Conservation (phyloP, 164 flowering plant genomes). For the Nymphaea colorata region DNA sequence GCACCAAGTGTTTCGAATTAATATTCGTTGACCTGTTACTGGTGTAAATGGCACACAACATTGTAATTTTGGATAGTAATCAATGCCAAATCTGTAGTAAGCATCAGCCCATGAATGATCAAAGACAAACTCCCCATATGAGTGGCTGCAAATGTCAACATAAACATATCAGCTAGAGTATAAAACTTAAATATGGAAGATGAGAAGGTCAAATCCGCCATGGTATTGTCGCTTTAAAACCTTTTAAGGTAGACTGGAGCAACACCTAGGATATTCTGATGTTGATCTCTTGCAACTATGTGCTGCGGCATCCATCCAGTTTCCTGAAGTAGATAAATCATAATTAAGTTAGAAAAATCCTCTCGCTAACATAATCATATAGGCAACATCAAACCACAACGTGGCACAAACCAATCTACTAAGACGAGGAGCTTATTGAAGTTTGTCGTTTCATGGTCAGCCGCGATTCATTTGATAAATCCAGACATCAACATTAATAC, state of each 20-base stretch:
- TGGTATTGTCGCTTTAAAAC: conserved; percentile 26
- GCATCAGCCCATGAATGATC: conserved; percentile 97
- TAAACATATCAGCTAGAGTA: conserved; percentile 7
- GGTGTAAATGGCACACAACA: conserved; percentile 96
- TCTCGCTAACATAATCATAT: background rate
- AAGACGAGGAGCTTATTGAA: too few species aligned
- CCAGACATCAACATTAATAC: background rate
- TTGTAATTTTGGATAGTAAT: conserved; percentile 87
- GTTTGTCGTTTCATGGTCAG: background rate
- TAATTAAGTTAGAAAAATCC: background rate
- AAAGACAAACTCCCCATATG: conserved; percentile 94
- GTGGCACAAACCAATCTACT: background rate
- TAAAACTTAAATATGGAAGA: background rate
- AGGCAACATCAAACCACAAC: background rate
- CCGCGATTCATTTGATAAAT: background rate
- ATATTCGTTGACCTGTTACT: conserved; percentile 81
- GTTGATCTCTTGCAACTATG: conserved; percentile 68
- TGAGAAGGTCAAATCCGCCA: background rate
- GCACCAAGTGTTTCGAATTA: conserved; percentile 46
- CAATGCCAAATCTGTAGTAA: conserved; percentile 61
- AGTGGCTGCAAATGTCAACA: conserved; percentile 59
- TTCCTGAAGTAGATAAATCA: conserved; percentile 38
- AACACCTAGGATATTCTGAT: conserved; percentile 60
- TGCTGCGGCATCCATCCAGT: conserved; percentile 88
- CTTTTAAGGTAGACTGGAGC: conserved; percentile 96